phyloP scores from a whole-genome alignment of 176 grass and related monocot species.

The Paspalum vaginatum region DNA sequence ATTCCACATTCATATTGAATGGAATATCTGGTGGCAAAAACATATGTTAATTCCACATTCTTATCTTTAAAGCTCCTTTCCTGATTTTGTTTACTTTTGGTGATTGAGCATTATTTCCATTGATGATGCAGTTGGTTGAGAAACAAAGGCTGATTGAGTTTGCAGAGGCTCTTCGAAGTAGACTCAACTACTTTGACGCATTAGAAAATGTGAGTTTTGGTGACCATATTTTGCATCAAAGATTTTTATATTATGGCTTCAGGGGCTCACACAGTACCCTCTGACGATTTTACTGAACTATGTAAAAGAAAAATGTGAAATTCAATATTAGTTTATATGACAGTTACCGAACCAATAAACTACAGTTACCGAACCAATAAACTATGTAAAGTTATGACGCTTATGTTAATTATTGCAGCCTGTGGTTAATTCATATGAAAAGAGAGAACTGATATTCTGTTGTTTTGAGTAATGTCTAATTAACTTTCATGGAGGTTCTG shows the following conservation, averaged over 20 bases:
- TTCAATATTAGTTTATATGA: conserved; percentile 6
- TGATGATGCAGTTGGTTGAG: conserved; percentile 74
- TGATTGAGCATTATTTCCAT: conserved; percentile 17
- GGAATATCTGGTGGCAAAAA: neutral
- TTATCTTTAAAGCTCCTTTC: conserved; percentile 1
- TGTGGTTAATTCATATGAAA: conserved; percentile 18
- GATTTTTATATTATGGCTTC: conserved; percentile 18
- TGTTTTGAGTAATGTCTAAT: conserved; percentile 20
- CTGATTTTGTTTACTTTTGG: conserved; percentile 8
- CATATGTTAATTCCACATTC: neutral
- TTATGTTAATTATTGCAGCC: conserved; percentile 14
- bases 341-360: neutral
- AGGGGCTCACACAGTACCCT: conserved; percentile 6
- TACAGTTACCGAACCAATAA: too few relatives aligned
- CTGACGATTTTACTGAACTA: neutral
- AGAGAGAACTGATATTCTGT: neutral
- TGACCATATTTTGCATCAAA: conserved; percentile 31
- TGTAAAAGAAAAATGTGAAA: conserved; percentile 18
- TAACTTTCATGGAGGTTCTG: neutral
- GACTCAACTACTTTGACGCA: conserved; percentile 95
- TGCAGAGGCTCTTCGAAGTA: conserved; percentile 85
- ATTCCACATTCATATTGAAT: conserved; percentile 14
- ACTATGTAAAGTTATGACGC: neutral
- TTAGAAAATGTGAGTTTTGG: conserved; percentile 94
- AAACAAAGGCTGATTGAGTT: conserved; percentile 98